Conservation (phyloP, 2,329 filamentous ascomycete genomes). For the Aspergillus felis region DNA sequence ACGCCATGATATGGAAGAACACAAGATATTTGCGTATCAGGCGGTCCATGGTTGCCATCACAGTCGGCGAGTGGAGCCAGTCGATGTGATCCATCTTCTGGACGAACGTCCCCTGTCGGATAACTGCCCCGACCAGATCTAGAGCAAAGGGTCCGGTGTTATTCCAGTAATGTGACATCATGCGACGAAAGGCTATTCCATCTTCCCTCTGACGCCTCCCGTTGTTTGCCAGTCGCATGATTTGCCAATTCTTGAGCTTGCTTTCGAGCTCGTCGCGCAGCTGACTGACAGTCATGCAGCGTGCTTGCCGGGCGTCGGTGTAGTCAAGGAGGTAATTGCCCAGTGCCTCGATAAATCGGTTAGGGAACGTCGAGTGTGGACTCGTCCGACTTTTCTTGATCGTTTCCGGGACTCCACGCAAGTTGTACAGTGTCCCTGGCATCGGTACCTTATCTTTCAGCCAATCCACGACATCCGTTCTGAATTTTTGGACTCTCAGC, state of each 20-base stretch:
- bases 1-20: slow-evolving; percentile 42
- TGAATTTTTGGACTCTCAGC: slow-evolving; percentile 61
- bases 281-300: slow-evolving; percentile 45
- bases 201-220: slow-evolving; percentile 16
- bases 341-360: slow-evolving; percentile 52
- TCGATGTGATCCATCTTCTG: slow-evolving; percentile 69
- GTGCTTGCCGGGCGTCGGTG: slow-evolving; percentile 14
- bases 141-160: slow-evolving; percentile 38
- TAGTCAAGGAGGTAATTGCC: slow-evolving; percentile 39
- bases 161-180: slow-evolving; percentile 45
- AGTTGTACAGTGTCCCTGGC: slow-evolving; percentile 63
- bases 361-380: slow-evolving; percentile 48
- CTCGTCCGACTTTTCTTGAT: background rate
- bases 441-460: slow-evolving; percentile 51
- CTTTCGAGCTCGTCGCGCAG: slow-evolving; percentile 51
- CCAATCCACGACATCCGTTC: slow-evolving; percentile 51
- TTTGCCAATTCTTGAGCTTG: slow-evolving; percentile 36
- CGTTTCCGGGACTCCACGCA: slow-evolving; percentile 49
- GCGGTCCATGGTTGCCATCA: slow-evolving; percentile 60
- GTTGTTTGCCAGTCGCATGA: slow-evolving; percentile 43
- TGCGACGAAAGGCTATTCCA: slow-evolving; percentile 32
- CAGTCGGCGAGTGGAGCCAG: slow-evolving; percentile 70
- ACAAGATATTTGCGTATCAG: slow-evolving; percentile 54
- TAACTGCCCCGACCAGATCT: slow-evolving; percentile 41
- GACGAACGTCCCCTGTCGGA: slow-evolving; percentile 42